Base-by-base conservation (phyloP, 345 rosid species). In the Anastatica hierochuntica region DNA sequence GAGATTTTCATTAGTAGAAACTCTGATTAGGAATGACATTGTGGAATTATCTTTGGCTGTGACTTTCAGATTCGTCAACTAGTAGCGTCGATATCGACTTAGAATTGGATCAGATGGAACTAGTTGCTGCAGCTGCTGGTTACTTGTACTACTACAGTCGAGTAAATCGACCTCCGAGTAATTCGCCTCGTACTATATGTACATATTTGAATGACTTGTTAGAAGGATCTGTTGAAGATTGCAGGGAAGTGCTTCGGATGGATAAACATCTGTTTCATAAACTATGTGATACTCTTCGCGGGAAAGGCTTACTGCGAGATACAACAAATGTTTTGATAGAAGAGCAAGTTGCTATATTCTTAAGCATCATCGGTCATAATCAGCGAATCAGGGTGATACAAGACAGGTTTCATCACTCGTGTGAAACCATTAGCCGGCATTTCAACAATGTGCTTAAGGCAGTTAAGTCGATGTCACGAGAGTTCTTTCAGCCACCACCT, bases 351-450 rank as follows among this genome's bases (percentile, higher is more conserved):
- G 86, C 86, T 15, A 87, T 87, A 48, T 83, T 87, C 74, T 69
- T 87, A 62, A 79, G 77, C 68, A 77, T 87, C 12, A 63, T 79
- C 24, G 89, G 94, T 52, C 87, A 79, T 71, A 83, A 81, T 44
- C 80, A 83, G 74, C 81, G 94, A n/a, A 76, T 81, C 72, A 78
- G 96, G 62, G 94, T 84, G 16, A 64, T 81, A 60, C 83, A 78
- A 51, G 94, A 81, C 67, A 70, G 81, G 51, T 87, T 87, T 67
- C 85, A 79, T 63, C 87, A 74, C 68, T 83, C 94, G 2, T 79
- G 94, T 43, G 96, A 87, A 74, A 84, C 90, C 61, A 77, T 87
- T 35, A 84, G 94, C 73, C 81, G 88, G 31, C 79, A 87, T 69
- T 83, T 87, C 64, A 87, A 78, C 53, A 81, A 74, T 68, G 96